Evolutionary conservation across 2,329 filamentous ascomycete genomes (phyloP).

Genomic region (Rosellinia necatrix): DNA sequence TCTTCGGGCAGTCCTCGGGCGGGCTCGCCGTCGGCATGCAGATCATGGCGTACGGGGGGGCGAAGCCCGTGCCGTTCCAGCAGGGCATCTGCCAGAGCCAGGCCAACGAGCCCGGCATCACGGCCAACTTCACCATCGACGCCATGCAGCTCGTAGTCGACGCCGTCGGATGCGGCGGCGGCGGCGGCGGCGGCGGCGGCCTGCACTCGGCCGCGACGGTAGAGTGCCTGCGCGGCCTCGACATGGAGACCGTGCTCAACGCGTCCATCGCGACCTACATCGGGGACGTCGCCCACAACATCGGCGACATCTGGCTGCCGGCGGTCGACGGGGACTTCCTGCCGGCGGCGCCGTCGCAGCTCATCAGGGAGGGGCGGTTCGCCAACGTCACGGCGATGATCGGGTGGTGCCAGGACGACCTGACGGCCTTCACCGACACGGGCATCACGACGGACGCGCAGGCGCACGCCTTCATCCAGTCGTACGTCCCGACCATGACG

Average conservation of each 20-base stretch:
- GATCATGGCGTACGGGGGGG: conserved; percentile 53
- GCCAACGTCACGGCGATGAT: conserved; percentile 48
- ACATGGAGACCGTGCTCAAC: conserved; percentile 49
- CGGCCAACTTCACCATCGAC: conserved; percentile 52
- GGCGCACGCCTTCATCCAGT: conserved; percentile 45
- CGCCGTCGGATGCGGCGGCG: conserved; percentile 49
- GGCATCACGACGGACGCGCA: conserved; percentile 47
- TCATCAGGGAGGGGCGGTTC: conserved; percentile 48
- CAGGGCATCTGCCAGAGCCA: conserved; percentile 53
- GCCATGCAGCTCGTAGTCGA: conserved; percentile 51
- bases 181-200: conserved; percentile 45
- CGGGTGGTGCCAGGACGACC: conserved; percentile 52
- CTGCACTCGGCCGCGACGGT: conserved; percentile 50
- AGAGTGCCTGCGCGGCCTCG: conserved; percentile 51
- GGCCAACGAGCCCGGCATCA: conserved; percentile 56
- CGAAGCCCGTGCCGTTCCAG: conserved; percentile 50
- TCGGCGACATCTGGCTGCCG: conserved; percentile 57
- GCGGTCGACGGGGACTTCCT: conserved; percentile 55
- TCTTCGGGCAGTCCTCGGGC: conserved; percentile 46
- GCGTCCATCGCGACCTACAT: conserved; percentile 49
- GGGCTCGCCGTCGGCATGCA: conserved; percentile 50
- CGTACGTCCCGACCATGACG: conserved; percentile 46
- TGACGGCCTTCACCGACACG: conserved; percentile 48
- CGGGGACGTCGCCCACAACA: conserved; percentile 49
- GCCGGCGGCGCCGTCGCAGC: conserved; percentile 48